phyloP scores from a whole-genome alignment of 1,139 yeast species.

The Pichia sp. region DNA sequence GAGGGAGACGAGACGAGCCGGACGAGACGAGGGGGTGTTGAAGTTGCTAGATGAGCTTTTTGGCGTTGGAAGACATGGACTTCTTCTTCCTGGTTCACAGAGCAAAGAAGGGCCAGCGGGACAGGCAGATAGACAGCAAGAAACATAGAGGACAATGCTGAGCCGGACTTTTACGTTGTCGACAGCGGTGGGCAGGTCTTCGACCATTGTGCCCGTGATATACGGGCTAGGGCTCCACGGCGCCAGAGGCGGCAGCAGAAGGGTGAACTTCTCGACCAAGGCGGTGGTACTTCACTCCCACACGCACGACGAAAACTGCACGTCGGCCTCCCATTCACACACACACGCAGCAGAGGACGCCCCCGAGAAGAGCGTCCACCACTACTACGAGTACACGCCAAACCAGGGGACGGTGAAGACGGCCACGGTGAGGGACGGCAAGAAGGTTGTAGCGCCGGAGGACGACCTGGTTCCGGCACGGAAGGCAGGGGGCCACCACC shows the following conservation, averaged over 20 bases:
- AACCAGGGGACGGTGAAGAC: constrained; percentile 14
- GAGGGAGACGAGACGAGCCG: not conserved
- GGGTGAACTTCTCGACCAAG: not conserved
- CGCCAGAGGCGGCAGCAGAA: not conserved
- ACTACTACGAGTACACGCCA: constrained; percentile 15
- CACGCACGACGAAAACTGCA: constrained; percentile 6
- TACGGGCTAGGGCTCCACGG: constrained; percentile 1
- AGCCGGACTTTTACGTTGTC: not conserved
- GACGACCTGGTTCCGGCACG: constrained; percentile 11
- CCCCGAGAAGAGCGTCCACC: constrained; percentile 14
- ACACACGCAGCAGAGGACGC: constrained; percentile 1
- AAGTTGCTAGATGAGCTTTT: not conserved
- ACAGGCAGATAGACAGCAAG: not conserved
- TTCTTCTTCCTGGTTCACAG: too few relatives aligned
- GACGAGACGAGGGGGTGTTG: not conserved
- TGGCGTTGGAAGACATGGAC: not conserved
- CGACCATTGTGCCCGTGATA: not conserved
- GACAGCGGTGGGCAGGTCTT: not conserved
- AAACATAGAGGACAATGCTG: not conserved
- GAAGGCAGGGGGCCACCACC: constrained; percentile 13
- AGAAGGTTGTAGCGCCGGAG: constrained; percentile 6
- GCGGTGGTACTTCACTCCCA: constrained; percentile 11
- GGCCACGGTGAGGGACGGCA: constrained; percentile 13
- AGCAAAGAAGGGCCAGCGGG: too few relatives aligned
- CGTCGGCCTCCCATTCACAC: constrained; percentile 5